Evolutionary conservation across 345 rosid genomes (phyloP).

Genomic region (Gynandropsis gynandra): DNA sequence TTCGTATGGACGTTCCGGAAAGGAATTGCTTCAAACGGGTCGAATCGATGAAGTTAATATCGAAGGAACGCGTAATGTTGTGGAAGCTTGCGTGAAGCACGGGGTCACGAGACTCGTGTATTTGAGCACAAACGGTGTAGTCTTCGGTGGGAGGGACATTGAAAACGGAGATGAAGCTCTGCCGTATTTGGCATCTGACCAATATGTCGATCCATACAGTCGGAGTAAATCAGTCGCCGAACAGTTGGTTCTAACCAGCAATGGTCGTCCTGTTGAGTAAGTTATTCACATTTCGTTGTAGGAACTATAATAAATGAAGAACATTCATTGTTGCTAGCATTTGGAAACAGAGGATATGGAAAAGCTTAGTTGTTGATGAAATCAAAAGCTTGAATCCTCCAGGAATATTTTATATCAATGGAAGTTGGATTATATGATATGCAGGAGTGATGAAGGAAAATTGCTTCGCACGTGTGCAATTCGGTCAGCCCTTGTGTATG

Average conservation of each 20-base stretch:
- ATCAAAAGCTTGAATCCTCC: not conserved
- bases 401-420: not conserved
- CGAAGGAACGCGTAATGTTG: constrained; percentile 58
- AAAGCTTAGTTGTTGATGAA: not conserved
- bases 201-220: constrained; percentile 53
- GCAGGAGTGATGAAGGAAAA: constrained; percentile 14
- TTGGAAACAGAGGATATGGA: not conserved
- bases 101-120: constrained; percentile 60
- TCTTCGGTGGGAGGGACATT: constrained; percentile 64
- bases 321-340: too few relatives aligned
- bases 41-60: constrained; percentile 70
- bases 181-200: constrained; percentile 53
- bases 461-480: constrained; percentile 15
- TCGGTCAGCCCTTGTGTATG: constrained; percentile 21
- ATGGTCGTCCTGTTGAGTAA: constrained; percentile 51
- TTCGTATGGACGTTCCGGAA: constrained; percentile 77
- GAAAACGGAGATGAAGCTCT: constrained; percentile 70
- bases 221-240: constrained; percentile 70
- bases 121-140: constrained; percentile 76
- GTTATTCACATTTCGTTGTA: not conserved
- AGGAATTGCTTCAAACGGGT: constrained; percentile 62
- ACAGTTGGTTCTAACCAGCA: constrained; percentile 62
- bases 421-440: too few relatives aligned
- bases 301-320: too few relatives aligned
- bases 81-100: constrained; percentile 58